Percentiles rank a stretch among this genome's conserved stretches.
Conservation (phyloP, 345 rosid species). For the Schrenkiella parvula region DNA sequence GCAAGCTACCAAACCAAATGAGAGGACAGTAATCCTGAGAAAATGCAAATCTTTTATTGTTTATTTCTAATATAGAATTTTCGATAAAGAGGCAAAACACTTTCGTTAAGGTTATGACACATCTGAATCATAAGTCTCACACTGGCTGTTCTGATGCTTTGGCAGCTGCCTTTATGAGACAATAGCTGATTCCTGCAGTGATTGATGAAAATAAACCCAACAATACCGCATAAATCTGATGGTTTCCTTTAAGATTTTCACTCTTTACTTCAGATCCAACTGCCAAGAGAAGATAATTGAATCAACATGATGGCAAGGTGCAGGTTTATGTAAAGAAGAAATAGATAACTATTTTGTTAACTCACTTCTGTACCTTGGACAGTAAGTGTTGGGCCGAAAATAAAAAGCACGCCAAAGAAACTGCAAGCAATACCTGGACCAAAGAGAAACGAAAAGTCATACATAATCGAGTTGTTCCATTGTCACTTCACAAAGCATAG, state of each 20-base stretch:
- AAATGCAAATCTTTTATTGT: constrained; percentile 18
- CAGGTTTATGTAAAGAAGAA: not conserved
- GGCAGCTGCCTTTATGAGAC: constrained; percentile 75
- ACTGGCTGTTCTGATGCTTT: constrained; percentile 82
- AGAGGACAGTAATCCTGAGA: constrained; percentile 67
- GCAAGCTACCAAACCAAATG: constrained; percentile 69
- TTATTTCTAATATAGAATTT: not conserved
- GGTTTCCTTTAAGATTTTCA: constrained; percentile 31
- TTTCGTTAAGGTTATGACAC: not conserved
- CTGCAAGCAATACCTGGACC: constrained; percentile 89
- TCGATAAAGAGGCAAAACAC: not conserved
- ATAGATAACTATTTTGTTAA: constrained; percentile 43
- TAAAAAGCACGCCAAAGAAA: constrained; percentile 79
- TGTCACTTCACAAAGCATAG: not conserved
- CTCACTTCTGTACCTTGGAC: constrained; percentile 97
- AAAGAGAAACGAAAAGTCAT: constrained; percentile 22
- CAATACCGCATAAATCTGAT: constrained; percentile 47
- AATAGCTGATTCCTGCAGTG: constrained; percentile 80
- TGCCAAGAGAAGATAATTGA: constrained; percentile 5
- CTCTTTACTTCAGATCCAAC: constrained; percentile 32
- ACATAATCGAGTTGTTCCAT: not conserved
- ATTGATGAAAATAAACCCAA: constrained; percentile 70
- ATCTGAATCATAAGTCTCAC: constrained; percentile 47
- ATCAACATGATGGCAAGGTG: not conserved
- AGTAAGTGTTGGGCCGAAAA: constrained; percentile 59